These are phyloP conservation scores for Picea glauca DNA, from an alignment of 75 land plant genomes.

Conservation along the genomic window DNA sequence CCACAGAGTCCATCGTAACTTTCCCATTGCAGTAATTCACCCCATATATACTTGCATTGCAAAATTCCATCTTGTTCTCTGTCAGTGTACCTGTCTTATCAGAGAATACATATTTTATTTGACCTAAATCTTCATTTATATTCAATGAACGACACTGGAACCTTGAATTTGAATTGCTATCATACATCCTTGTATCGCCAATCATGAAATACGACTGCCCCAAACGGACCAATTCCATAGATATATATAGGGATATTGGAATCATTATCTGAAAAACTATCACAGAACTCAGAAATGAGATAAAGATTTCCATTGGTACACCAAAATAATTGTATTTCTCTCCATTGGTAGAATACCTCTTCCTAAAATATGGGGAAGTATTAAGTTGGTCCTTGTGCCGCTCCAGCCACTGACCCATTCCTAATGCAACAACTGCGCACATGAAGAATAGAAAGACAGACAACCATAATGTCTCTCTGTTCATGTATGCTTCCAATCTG, in stretches of 20 bases:
- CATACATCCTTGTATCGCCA: slow-evolving; percentile 73
- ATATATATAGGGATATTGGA: slow-evolving; percentile 82
- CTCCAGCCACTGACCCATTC: slow-evolving; percentile 72
- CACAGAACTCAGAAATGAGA: slow-evolving; percentile 76
- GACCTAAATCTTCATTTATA: slow-evolving; percentile 94
- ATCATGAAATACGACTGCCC: slow-evolving; percentile 95
- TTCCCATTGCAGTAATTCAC: slow-evolving; percentile 39
- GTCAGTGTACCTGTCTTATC: slow-evolving; percentile 92
- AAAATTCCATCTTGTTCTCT: slow-evolving; percentile 90
- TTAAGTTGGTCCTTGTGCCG: slow-evolving; percentile 49
- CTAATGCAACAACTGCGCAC: slow-evolving; percentile 61
- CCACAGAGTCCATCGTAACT: not conserved
- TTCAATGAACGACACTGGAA: slow-evolving; percentile 87
- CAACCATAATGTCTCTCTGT: slow-evolving; percentile 78
- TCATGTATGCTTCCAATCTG: slow-evolving; percentile 73
- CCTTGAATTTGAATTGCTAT: slow-evolving; percentile 50
- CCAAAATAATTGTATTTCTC: slow-evolving; percentile 71
- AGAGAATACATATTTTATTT: slow-evolving; percentile 77
- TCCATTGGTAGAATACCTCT: slow-evolving; percentile 26
- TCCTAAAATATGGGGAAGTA: slow-evolving; percentile 63
- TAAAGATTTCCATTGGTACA: slow-evolving; percentile 55
- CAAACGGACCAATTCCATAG: slow-evolving; percentile 87
- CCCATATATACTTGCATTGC: slow-evolving; percentile 64
- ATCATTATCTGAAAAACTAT: slow-evolving; percentile 93
- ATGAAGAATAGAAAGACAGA: slow-evolving; percentile 64